A percentile compares a stretch with the other conserved stretches of the same genome.
phyloP scores from a whole-genome alignment of 2,329 filamentous ascomycete genomes.

The Fusarium robinianum region DNA sequence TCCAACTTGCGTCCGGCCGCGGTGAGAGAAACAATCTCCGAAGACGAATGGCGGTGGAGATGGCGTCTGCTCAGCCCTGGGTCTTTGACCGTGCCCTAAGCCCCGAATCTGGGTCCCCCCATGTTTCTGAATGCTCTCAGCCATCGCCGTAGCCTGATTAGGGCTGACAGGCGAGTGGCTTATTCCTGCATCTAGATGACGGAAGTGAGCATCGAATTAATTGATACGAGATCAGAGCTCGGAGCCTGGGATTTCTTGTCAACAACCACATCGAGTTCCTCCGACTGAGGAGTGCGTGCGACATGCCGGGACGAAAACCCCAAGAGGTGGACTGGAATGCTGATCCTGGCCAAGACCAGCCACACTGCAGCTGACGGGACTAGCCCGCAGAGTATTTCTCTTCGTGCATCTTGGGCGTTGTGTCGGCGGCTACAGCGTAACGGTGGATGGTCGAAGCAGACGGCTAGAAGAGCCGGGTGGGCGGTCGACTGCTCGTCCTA shows the following conservation, averaged over 20 bases:
- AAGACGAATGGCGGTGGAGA: constrained; percentile 15
- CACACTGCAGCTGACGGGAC: constrained; percentile 15
- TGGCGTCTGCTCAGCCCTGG: constrained; percentile 27
- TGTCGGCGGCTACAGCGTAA: constrained; percentile 32
- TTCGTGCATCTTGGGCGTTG: constrained; percentile 13
- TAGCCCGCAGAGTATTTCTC: constrained; percentile 16
- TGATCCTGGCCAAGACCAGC: constrained; percentile 3
- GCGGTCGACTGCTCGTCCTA: constrained; percentile 7
- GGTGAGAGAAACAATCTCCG: no score
- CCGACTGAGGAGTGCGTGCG: no score
- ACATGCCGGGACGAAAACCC: constrained; percentile 7
- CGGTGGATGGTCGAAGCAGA: constrained; percentile 27
- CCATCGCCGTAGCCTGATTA: constrained; percentile 8
- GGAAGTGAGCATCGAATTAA: no score
- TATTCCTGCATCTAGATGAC: background rate
- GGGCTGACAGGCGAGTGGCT: constrained; percentile 13
- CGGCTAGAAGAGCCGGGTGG: constrained; percentile 4
- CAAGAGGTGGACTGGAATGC: constrained; percentile 14
- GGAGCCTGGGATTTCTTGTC: no score
- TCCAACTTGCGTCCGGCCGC: no score
- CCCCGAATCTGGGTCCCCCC: no score
- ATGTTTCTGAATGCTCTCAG: constrained; percentile 11
- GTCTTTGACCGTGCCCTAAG: constrained; percentile 16
- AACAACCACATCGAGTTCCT: no score
- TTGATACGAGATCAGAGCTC: no score